A percentile compares a stretch with the other conserved stretches of the same genome.
Conservation (phyloP, 208 protist genomes). For the Entamoeba nuttalli region DNA sequence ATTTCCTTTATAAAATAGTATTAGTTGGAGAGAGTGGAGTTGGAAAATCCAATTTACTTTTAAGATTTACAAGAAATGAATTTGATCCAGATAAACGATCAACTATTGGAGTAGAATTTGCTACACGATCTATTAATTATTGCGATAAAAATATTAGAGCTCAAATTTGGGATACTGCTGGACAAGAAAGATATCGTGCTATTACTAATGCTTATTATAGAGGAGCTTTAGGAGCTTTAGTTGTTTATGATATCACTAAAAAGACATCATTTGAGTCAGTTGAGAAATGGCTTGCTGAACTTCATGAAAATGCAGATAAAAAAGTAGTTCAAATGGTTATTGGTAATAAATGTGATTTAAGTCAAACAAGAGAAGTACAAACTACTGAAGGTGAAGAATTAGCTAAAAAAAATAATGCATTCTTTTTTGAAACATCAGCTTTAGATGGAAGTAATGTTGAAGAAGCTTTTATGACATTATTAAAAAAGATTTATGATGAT, state of each 20-base stretch:
- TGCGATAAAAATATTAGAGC: background rate
- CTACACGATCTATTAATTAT: background rate
- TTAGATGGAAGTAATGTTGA: background rate
- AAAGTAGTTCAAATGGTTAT: background rate
- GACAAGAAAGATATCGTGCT: background rate
- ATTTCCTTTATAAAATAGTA: background rate
- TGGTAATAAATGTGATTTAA: background rate
- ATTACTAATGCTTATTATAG: slow-evolving; percentile 1
- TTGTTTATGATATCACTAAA: slow-evolving; percentile 12
- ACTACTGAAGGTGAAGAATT: background rate
- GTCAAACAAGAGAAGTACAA: background rate
- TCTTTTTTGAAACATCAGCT: background rate
- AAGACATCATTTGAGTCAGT: background rate
- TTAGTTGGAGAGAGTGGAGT: background rate
- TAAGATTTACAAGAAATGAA: background rate
- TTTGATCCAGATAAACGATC: background rate
- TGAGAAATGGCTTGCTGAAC: background rate
- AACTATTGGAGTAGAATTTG: background rate
- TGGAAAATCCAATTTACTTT: background rate
- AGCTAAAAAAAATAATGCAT: background rate
- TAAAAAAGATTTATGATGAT: background rate
- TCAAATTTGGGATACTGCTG: slow-evolving; percentile 2
- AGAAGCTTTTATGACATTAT: background rate
- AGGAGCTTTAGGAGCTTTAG: slow-evolving; percentile 1
- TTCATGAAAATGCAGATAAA: background rate